A percentile compares a stretch with the other conserved stretches of the same genome.
These are phyloP conservation scores for Lyophyllum decastes DNA, from an alignment of 768 basidiomycete genomes.

Conservation along the genomic window DNA sequence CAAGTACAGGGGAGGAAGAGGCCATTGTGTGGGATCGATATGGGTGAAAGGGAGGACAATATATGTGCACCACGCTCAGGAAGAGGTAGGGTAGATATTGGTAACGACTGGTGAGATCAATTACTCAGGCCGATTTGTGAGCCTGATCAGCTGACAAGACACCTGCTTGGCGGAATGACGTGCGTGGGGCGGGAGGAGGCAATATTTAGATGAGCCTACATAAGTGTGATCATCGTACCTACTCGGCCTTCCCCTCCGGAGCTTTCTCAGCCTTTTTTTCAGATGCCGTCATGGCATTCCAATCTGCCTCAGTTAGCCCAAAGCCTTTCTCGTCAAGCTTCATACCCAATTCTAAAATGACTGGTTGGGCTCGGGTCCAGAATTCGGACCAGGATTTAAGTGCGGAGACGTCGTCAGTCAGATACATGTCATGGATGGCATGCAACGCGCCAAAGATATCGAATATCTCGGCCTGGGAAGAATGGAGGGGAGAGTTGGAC, in stretches of 20 bases:
- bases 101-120: not conserved
- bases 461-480: slow-evolving; percentile 22
- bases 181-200: not conserved
- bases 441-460: slow-evolving; percentile 24
- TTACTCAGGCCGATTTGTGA: not conserved
- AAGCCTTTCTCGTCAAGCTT: slow-evolving; percentile 26
- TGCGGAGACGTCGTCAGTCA: slow-evolving; percentile 9
- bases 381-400: slow-evolving; percentile 20
- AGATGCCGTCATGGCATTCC: not conserved
- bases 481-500: slow-evolving; percentile 15
- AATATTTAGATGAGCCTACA: not conserved
- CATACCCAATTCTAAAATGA: slow-evolving; percentile 21
- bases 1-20: slow-evolving; percentile 32
- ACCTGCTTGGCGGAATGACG: not conserved
- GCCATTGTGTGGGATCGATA: slow-evolving; percentile 1
- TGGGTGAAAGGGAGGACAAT: no score
- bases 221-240: not conserved
- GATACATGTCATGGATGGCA: slow-evolving; percentile 22
- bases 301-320: slow-evolving; percentile 23
- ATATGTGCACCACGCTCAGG: not conserved
- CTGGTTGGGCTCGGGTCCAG: slow-evolving; percentile 26
- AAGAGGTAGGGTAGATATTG: not conserved
- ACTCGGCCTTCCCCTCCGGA: not conserved
- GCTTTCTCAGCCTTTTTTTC: not conserved
- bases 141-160: not conserved